Evolutionary conservation across 768 basidiomycete genomes (phyloP), one percentile per base, ranked within the genome.

Genomic region (Gelatoporia subvermispora): DNA sequence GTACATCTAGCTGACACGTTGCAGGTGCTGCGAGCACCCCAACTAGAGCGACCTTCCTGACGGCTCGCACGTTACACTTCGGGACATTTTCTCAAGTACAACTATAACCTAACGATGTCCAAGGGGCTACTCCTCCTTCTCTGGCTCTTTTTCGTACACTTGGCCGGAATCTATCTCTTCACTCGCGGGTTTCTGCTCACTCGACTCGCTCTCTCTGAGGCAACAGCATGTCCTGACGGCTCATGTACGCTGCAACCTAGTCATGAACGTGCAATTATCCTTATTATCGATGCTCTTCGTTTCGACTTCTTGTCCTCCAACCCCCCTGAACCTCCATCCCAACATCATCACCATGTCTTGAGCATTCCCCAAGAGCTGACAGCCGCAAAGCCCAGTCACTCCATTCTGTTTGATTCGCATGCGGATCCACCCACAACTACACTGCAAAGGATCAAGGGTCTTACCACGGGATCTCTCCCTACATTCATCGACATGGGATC

Each of bases 401-500:
- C 93, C 0, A 82, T 95, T 65, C 72, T 98, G 38, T 93, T 91
- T 66, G 88, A 97, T 60, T 76, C 91, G 2, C 84, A 89, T 66
- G 82, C 93, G 3, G 95, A 99, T 60, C 95, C 96, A 0, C 96
- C 96, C 0, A 99, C 96, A 0, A 82, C 92, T 0, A 98, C 95
- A 0, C 76, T 98, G 35, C 96, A 98, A 64, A 79, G 96, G 2
- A 84, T 99, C 56, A 99, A 99, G 60, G 96, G 85, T 0, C 70
- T 99, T 36, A 96, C 93, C 0, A 97, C 96, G 0, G 96, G 95
- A 8, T 93, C 93, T 0, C 70, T 99, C 8, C 94, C 95, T 0
- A 98, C 95, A 0, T 97, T 99, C 61, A 79, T 97, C 35, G 95
- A 98, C 60, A 76, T 88, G n/a, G 92, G 93, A 5, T 82, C 81